phyloP scores from a whole-genome alignment of 2,329 filamentous ascomycete species.

The Parascedosporium putredinis region DNA sequence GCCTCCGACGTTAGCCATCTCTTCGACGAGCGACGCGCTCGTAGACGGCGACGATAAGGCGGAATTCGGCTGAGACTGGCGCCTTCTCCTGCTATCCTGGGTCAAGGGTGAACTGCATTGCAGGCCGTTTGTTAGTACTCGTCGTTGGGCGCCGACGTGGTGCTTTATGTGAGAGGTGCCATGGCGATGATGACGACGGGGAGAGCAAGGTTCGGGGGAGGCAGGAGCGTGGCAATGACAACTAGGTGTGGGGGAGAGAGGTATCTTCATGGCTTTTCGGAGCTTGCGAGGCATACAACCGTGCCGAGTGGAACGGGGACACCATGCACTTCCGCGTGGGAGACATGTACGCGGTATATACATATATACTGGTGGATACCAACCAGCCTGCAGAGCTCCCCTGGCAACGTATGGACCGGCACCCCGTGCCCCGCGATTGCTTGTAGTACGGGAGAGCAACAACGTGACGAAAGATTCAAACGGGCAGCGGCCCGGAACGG shows the following conservation, averaged over 20 bases:
- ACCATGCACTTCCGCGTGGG: background rate
- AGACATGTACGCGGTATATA: background rate
- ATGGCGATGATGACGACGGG: slow-evolving; percentile 10
- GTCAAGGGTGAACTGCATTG: slow-evolving; percentile 44
- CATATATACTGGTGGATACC: background rate
- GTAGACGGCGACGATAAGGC: slow-evolving; percentile 52
- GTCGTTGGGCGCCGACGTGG: slow-evolving; percentile 5
- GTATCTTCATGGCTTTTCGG: slow-evolving; percentile 3
- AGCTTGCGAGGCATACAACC: background rate
- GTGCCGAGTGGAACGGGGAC: background rate
- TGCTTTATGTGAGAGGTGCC: background rate
- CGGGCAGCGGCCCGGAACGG: too few relatives aligned
- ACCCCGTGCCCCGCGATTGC: background rate
- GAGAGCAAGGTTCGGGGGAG: slow-evolving; percentile 8
- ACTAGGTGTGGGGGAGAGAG: slow-evolving; percentile 2
- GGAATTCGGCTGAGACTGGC: slow-evolving; percentile 38
- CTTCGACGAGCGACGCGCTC: slow-evolving; percentile 55
- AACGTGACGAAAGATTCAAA: too few relatives aligned
- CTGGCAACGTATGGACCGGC: background rate
- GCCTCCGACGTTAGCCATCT: slow-evolving; percentile 60
- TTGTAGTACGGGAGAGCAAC: too few relatives aligned
- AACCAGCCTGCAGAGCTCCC: too few relatives aligned
- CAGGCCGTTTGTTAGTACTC: slow-evolving; percentile 39
- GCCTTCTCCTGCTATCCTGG: slow-evolving; percentile 39
- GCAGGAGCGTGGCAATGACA: slow-evolving; percentile 11